Evolutionary conservation across 2,329 filamentous ascomycete species (phyloP).

Genomic region (Penicillium sp.): DNA sequence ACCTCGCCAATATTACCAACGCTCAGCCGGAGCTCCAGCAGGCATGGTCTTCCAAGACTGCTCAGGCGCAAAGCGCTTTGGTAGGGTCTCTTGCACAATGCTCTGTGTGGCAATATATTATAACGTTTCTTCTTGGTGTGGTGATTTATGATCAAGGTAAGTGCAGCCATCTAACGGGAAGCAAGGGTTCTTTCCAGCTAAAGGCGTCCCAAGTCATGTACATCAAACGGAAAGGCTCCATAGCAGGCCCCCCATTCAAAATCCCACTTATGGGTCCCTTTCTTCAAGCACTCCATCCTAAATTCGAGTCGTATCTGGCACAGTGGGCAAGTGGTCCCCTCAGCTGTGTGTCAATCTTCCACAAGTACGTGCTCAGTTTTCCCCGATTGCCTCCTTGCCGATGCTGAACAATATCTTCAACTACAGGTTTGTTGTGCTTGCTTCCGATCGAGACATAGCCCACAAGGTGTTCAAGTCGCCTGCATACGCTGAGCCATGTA

Average conservation of each 20-base stretch:
- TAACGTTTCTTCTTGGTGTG: constrained; percentile 61
- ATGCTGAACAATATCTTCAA: no score
- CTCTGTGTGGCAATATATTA: constrained; percentile 38
- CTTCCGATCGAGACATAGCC: constrained; percentile 82
- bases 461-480: constrained; percentile 91
- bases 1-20: constrained; percentile 12
- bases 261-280: constrained; percentile 81
- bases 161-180: no score
- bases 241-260: constrained; percentile 68
- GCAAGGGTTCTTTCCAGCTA: not conserved
- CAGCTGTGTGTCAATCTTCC: constrained; percentile 91
- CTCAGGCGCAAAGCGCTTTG: constrained; percentile 1
- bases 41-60: constrained; percentile 5
- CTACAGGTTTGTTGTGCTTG: constrained; percentile 84
- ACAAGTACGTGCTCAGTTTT: constrained; percentile 64
- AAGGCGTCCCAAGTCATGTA: constrained; percentile 58
- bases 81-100: constrained; percentile 28
- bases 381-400: no score
- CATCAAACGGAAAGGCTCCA: constrained; percentile 65
- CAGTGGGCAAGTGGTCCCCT: constrained; percentile 87
- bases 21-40: constrained; percentile 8
- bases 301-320: constrained; percentile 75
- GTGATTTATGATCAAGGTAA: constrained; percentile 80
- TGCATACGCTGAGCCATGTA: constrained; percentile 78
- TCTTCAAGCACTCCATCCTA: constrained; percentile 77